Conservation (phyloP, 768 basidiomycete genomes). For the Calocera cornea region DNA sequence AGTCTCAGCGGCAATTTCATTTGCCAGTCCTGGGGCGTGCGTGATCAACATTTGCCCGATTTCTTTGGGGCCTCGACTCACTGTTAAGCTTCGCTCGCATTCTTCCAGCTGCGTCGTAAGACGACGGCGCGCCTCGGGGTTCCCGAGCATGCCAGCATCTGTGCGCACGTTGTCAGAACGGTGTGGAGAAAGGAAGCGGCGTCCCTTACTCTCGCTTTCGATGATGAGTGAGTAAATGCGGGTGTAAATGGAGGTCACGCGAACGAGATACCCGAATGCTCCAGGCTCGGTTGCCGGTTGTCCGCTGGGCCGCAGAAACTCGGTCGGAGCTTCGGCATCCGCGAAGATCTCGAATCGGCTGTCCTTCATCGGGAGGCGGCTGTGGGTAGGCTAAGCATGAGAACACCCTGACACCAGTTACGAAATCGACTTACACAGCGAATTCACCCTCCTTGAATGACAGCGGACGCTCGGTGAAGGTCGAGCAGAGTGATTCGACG, state of each 20-base stretch:
- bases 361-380: neutral
- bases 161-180: neutral
- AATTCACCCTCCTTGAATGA: conserved; percentile 9
- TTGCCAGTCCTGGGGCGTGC: conserved; percentile 43
- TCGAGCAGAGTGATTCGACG: conserved; percentile 38
- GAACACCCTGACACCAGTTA: neutral
- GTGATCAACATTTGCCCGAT: conserved; percentile 6
- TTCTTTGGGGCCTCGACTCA: neutral
- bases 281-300: neutral
- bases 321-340: neutral
- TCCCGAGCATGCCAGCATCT: conserved; percentile 2
- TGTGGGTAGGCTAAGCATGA: neutral
- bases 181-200: neutral
- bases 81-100: neutral
- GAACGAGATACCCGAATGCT: conserved; percentile 65
- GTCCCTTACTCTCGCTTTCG: conserved; percentile 35
- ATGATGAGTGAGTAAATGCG: conserved; percentile 29
- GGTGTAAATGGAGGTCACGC: conserved; percentile 49
- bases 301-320: neutral
- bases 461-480: conserved; percentile 23
- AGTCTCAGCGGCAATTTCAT: conserved; percentile 56
- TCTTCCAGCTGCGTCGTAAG: conserved; percentile 6
- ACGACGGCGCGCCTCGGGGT: neutral
- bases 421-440: conserved; percentile 35
- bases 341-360: neutral